Percentiles rank a stretch among this genome's conserved stretches.
Evolutionary conservation across 192 early-diverging fungal species (phyloP).

Genomic region (Paraglomus occultum): DNA sequence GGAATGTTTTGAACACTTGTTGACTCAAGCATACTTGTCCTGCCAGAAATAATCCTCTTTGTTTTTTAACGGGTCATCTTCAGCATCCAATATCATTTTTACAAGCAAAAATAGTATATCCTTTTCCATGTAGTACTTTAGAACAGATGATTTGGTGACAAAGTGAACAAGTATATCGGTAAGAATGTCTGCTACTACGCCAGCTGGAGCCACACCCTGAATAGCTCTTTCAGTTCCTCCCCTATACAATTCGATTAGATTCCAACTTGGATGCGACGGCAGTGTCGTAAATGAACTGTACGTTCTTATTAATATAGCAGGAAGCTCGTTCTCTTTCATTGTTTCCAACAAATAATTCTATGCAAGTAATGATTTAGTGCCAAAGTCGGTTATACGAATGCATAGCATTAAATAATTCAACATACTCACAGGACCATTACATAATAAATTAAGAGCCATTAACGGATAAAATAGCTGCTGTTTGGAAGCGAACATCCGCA

Average conservation of each 20-base stretch:
- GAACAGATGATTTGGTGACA: constrained; percentile 33
- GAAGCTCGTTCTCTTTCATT: constrained; percentile 39
- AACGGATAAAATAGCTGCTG: constrained; percentile 39
- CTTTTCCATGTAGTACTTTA: constrained; percentile 36
- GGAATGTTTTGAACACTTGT: background rate
- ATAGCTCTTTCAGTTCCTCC: background rate
- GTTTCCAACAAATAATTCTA: constrained; percentile 8
- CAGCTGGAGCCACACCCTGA: constrained; percentile 20
- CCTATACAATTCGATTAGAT: constrained; percentile 7
- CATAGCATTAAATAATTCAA: background rate
- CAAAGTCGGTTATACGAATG: background rate
- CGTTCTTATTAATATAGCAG: constrained; percentile 39
- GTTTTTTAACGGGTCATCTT: background rate
- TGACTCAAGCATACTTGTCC: constrained; percentile 29
- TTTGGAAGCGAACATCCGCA: constrained; percentile 37
- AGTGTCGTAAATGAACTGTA: constrained; percentile 44
- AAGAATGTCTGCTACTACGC: constrained; percentile 34
- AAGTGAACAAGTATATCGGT: constrained; percentile 37
- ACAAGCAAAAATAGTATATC: constrained; percentile 42
- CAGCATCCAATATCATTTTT: constrained; percentile 31
- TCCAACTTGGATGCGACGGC: constrained; percentile 3
- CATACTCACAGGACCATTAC: constrained; percentile 50
- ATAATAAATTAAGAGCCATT: constrained; percentile 44
- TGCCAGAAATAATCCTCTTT: constrained; percentile 34
- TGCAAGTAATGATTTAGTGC: background rate